Base-by-base conservation (phyloP, 306 rosid genomes). In the Vicia villosa region DNA sequence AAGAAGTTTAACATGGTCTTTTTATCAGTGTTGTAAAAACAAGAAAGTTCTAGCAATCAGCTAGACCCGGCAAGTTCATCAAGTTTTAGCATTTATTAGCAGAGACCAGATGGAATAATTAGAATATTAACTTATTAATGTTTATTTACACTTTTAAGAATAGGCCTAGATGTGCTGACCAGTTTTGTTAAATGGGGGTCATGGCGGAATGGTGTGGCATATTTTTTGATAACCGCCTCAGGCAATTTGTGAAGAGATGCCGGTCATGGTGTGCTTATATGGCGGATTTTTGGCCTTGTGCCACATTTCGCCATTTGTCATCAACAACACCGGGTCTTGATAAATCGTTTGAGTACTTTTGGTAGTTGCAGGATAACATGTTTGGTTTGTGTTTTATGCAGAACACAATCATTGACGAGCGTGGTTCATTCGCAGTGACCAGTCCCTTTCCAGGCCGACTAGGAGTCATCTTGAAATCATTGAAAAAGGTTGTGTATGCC, bases 391-490 rank as follows among this genome's bases (percentile, higher is more conserved):
- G 42, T 81, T 62, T 62, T 51, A 8, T 74, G 73, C 84, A 94
- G 98, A 94, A 94, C 74, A 73, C 89, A 52, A 70, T 94, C 24
- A 85, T 88, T 41, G 98, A 94, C 75, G 98, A 88, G 81, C 98
- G 98, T 36, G 83, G 92, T 76, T 94, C 98, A 62, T 85, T 94
- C 78, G 82, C 97, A 61, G 95, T 94, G 77, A 68, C 89, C 70
- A 85, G 78, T 74, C 96, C 98, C 67, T 81, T 74, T 77, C 96
- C 97, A 30, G 88, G 97, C 20, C 89, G 88, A 19, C 62, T 94
- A 41, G 90, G 84, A 22, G 58, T 37, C 46, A 73, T 94, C 40
- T 80, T 90, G 63, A 85, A 73, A 79, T 84, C 87, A 24, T 22
- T 83, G 74, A 70, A 84, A 59, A 94, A 77, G 98, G 97, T 90